phyloP scores from a whole-genome alignment of 306 rosid genomes.

The Acacia acuminata region DNA sequence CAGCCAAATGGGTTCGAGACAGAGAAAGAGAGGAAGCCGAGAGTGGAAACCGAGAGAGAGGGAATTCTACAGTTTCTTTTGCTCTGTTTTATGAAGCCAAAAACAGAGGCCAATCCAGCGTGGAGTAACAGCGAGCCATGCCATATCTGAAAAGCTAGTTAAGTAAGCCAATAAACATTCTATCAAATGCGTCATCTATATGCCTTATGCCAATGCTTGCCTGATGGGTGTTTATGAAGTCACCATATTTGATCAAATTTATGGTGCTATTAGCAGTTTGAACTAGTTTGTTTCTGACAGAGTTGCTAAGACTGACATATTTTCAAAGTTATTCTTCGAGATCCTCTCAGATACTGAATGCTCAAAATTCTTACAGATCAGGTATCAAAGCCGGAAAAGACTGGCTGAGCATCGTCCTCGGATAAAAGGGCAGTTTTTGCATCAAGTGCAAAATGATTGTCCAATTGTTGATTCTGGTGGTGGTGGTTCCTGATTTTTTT shows the following conservation, averaged over 20 bases:
- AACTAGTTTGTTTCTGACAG: conserved; percentile 13
- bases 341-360: conserved; percentile 19
- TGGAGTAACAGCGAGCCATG: too few species aligned
- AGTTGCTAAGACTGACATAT: background rate
- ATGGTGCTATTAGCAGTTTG: background rate
- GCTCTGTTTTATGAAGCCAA: too few species aligned
- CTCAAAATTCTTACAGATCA: conserved; percentile 45
- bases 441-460: conserved; percentile 41
- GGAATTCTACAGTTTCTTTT: too few species aligned
- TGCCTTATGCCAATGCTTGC: conserved; percentile 6
- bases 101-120: too few species aligned
- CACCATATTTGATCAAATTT: too few species aligned
- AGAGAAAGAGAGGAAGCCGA: too few species aligned
- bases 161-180: background rate
- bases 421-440: conserved; percentile 73
- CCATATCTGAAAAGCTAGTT: too few species aligned
- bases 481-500: conserved; percentile 39
- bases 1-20: too few species aligned
- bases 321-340: background rate
- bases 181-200: background rate
- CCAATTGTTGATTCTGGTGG: conserved; percentile 32
- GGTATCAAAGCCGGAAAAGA: conserved; percentile 65
- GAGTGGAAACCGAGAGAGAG: too few species aligned
- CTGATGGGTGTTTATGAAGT: conserved; percentile 14
- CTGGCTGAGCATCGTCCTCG: conserved; percentile 76